Evolutionary conservation across 2,329 filamentous ascomycete species (phyloP), one percentile per base, ranked within the genome.

Genomic region (Diaporthe longicolla): DNA sequence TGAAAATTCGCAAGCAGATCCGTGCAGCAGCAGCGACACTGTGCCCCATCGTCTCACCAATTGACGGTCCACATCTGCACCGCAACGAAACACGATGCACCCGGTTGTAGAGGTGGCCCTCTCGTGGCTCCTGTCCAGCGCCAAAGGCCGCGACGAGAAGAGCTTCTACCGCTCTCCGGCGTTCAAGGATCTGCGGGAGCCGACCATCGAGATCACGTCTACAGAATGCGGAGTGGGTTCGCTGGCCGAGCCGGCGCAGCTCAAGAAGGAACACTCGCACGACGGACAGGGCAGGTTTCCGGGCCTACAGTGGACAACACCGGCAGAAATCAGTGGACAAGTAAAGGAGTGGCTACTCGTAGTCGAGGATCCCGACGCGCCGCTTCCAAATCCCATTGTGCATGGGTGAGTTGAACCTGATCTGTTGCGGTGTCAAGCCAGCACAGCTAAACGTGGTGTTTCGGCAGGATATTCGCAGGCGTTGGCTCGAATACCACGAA

Each of bases 271-370:
- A 52, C 84, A 86, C 77, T 85, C 84, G 35, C 74, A 76, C 61
- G 84, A 83, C 26, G 85, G 82, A 8, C 78, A 76, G 11, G 84
- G 82, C 4, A 81, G 77, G 24, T 82, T 87, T 50, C 86, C 87
- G 0, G 80, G 80, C 8, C 73, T 88, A 32, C 77, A 76, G 52
- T 88, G 85, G 86, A 78, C 82, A 8, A 77, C 78, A 13, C 79
- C 82, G 4, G 76, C 78, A 5, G 79, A 79, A 1, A 71, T 81
- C 10, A 77, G 77, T 9, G 71, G 35, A 4, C 55, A 73, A 26
- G 81, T 86, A 15, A 82, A 82, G 70, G 81, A 89, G 77, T 89
- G 86, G 82, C 73, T 89, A 24, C 77, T 89, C 21, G 78, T 88
- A 19, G 80, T 79, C 52, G 86, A 88, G 74, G 85, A 89, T 70